Conservation (phyloP, 331 rosid species). For the Malus hybrid region DNA sequence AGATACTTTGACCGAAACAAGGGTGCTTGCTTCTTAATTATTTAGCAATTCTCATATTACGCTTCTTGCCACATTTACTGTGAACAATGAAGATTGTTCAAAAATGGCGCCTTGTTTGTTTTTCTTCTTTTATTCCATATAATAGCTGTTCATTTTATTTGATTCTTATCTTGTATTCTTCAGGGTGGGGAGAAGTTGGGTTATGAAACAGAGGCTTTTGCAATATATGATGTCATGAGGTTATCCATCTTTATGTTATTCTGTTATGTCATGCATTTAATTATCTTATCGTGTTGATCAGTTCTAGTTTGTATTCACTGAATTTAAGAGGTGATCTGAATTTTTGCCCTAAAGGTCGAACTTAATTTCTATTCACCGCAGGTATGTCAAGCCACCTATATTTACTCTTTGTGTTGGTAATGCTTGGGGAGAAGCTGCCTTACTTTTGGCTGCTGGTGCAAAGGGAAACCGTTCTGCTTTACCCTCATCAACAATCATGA, state of each 20-base stretch:
- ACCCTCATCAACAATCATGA: constrained; percentile 95
- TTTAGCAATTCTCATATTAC: neutral
- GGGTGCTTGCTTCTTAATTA: neutral
- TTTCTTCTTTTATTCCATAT: neutral
- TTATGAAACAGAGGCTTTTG: constrained; percentile 91
- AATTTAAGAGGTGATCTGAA: neutral
- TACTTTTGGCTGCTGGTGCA: constrained; percentile 93
- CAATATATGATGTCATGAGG: constrained; percentile 89
- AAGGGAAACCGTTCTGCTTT: constrained; percentile 92
- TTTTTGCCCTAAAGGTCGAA: neutral
- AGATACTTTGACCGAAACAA: neutral
- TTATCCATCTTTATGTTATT: constrained; percentile 28
- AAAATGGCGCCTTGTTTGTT: neutral
- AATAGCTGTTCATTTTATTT: neutral
- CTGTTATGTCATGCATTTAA: neutral
- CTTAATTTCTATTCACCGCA: constrained; percentile 17
- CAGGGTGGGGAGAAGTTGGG: constrained; percentile 98
- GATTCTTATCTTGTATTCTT: constrained; percentile 28
- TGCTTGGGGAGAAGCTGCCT: constrained; percentile 99
- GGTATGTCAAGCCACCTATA: constrained; percentile 79
- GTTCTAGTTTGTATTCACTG: constrained; percentile 1
- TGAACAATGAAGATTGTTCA: neutral
- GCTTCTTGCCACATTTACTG: neutral
- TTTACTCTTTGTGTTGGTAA: constrained; percentile 92
- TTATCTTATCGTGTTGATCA: neutral